These are phyloP conservation scores for Penicillium oxalicum DNA, from an alignment of 2,329 filamentous ascomycete genomes.

Conservation along the genomic window DNA sequence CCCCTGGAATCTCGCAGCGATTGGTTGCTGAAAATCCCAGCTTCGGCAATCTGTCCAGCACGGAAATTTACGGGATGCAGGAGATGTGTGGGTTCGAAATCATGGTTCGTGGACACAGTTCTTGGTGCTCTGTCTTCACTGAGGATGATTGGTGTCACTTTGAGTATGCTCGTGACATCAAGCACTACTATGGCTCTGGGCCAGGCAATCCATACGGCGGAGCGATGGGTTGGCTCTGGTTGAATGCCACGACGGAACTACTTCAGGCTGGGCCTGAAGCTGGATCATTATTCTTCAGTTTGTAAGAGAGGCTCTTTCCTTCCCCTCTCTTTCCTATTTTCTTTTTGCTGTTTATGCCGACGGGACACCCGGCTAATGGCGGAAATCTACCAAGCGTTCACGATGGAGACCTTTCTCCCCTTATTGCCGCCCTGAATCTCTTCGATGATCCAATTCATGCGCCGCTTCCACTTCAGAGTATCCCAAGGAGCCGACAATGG, in stretches of 20 bases:
- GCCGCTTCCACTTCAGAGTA: not conserved
- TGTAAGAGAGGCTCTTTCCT: not conserved
- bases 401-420: not conserved
- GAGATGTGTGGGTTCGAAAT: slow-evolving; percentile 58
- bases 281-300: slow-evolving; percentile 44
- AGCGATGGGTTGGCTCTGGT: slow-evolving; percentile 53
- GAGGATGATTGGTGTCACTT: slow-evolving; percentile 50
- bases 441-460: not conserved
- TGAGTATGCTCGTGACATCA: slow-evolving; percentile 53
- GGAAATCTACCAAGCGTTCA: not conserved
- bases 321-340: too few relatives aligned
- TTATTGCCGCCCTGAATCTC: not conserved
- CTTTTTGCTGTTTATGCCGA: too few relatives aligned
- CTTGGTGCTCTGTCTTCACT: slow-evolving; percentile 54
- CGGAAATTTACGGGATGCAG: slow-evolving; percentile 55
- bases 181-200: slow-evolving; percentile 55
- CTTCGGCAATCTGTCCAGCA: slow-evolving; percentile 40
- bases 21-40: slow-evolving; percentile 16
- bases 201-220: slow-evolving; percentile 51
- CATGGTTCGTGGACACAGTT: slow-evolving; percentile 47
- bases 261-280: slow-evolving; percentile 41
- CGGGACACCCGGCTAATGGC: too few relatives aligned
- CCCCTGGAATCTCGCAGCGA: not conserved
- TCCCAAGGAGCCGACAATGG: slow-evolving; percentile 35
- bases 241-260: slow-evolving; percentile 51